A percentile compares a stretch with the other conserved stretches of the same genome.
Conservation (phyloP, 768 basidiomycete species). For the Kwoniella bestiolae region DNA sequence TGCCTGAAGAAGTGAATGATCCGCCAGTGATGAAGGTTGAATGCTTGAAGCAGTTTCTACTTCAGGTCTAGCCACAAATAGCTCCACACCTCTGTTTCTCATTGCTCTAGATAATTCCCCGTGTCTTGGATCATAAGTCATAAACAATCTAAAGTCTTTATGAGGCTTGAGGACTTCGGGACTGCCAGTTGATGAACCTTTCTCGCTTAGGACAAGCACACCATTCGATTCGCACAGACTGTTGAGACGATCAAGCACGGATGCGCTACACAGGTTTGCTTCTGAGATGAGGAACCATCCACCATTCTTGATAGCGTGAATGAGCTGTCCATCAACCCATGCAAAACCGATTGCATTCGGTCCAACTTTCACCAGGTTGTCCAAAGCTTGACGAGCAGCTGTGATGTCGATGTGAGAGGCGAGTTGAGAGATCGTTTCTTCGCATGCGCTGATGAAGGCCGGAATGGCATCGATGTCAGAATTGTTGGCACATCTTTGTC, state of each 20-base stretch:
- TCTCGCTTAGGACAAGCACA: slow-evolving; percentile 80
- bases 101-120: slow-evolving; percentile 97
- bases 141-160: slow-evolving; percentile 86
- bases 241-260: slow-evolving; percentile 94
- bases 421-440: slow-evolving; percentile 9
- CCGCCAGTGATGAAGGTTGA: slow-evolving; percentile 13
- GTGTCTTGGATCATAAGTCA: slow-evolving; percentile 86
- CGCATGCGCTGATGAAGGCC: neutral
- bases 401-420: slow-evolving; percentile 1
- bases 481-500: neutral
- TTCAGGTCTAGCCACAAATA: slow-evolving; percentile 61
- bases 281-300: slow-evolving; percentile 89
- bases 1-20: slow-evolving; percentile 25
- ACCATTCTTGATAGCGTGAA: slow-evolving; percentile 81
- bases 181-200: slow-evolving; percentile 77
- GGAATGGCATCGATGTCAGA: slow-evolving; percentile 11
- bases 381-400: slow-evolving; percentile 10
- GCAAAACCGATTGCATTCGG: slow-evolving; percentile 65
- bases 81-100: slow-evolving; percentile 94
- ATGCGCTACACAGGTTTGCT: slow-evolving; percentile 92
- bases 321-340: slow-evolving; percentile 93
- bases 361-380: slow-evolving; percentile 14
- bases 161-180: slow-evolving; percentile 80
- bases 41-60: neutral
- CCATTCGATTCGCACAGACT: slow-evolving; percentile 91